These are phyloP conservation scores for Sporothrix dimorphospora DNA, from an alignment of 2,329 filamentous ascomycete species.

Conservation along the genomic window DNA sequence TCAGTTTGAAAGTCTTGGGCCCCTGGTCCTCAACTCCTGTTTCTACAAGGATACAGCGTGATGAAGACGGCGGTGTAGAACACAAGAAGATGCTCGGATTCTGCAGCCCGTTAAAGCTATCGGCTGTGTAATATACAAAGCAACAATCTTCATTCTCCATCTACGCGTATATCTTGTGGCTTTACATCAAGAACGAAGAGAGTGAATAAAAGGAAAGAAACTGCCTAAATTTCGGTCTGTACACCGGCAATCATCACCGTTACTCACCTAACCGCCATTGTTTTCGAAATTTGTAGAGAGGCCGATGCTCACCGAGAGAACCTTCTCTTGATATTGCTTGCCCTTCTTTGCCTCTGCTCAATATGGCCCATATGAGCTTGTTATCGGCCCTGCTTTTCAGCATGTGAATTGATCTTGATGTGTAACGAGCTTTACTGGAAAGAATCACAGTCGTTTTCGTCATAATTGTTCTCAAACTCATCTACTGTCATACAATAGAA, in stretches of 20 bases:
- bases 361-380: background rate
- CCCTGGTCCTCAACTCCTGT: background rate
- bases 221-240: background rate
- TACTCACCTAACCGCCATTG: background rate
- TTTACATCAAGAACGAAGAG: background rate
- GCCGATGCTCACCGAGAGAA: background rate
- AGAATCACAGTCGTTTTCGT: background rate
- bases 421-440: background rate
- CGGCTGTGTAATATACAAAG: background rate
- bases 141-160: background rate
- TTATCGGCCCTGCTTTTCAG: background rate
- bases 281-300: slow-evolving; percentile 9
- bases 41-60: background rate
- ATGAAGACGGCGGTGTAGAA: slow-evolving; percentile 8
- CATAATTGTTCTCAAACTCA: background rate
- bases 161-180: background rate
- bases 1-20: background rate
- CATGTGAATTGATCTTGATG: background rate
- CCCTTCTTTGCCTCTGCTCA: background rate
- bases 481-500: background rate
- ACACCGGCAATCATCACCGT: background rate
- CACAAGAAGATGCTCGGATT: background rate
- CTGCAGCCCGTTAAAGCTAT: background rate
- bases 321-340: background rate
- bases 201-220: background rate